A percentile compares a stretch with the other conserved stretches of the same genome.
phyloP scores from a whole-genome alignment of 177 flowering plant genomes.

The Vitis hybrid region DNA sequence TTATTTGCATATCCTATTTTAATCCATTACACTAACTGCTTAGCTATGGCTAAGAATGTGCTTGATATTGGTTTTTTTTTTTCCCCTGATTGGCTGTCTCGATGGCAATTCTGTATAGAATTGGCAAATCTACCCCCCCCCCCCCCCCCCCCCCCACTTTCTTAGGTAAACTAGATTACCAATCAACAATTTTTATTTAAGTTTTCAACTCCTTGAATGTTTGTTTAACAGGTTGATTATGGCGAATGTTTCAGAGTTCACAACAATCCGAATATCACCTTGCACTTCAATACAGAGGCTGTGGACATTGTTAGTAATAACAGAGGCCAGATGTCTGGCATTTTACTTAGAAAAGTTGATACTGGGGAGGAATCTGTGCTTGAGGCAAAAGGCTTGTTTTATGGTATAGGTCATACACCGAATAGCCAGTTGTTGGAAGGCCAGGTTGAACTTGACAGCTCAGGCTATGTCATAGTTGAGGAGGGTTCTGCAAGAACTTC shows the following conservation, averaged over 20 bases:
- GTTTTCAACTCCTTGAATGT: constrained; percentile 94
- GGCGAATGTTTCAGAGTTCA: constrained; percentile 99
- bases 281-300: constrained; percentile 94
- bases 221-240: constrained; percentile 99
- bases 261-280: constrained; percentile 94
- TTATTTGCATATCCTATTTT: not conserved
- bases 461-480: constrained; percentile 84
- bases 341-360: constrained; percentile 60
- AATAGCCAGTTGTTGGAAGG: constrained; percentile 91
- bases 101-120: not conserved
- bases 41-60: not conserved
- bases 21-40: not conserved
- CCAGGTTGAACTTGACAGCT: constrained; percentile 76
- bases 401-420: constrained; percentile 97
- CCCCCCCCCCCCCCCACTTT: too few species aligned
- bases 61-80: not conserved
- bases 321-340: constrained; percentile 97
- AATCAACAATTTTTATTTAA: constrained; percentile 42
- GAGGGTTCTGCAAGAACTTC: constrained; percentile 85
- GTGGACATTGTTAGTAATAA: constrained; percentile 87
- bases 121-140: too few species aligned
- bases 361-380: constrained; percentile 81
- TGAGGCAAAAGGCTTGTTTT: constrained; percentile 89
- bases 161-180: constrained; percentile 22
- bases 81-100: constrained; percentile 6